These are phyloP conservation scores for Eucalyptus polyanthemos DNA, from an alignment of 345 rosid genomes.

Conservation along the genomic window DNA sequence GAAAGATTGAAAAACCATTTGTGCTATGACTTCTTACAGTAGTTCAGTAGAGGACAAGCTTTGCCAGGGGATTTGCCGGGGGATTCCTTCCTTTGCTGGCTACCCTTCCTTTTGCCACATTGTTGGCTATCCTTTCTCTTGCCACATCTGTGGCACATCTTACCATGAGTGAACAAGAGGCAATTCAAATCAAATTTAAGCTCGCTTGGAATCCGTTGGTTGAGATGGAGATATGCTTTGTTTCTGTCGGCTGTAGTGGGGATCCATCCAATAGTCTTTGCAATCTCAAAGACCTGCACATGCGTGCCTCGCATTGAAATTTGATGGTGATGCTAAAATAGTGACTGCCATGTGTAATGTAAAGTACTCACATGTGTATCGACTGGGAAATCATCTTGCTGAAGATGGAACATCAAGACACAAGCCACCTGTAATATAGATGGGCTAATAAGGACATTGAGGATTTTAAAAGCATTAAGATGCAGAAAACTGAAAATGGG, in stretches of 20 bases:
- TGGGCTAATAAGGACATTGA: neutral
- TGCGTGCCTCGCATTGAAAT: neutral
- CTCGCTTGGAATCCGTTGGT: constrained; percentile 55
- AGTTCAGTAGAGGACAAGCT: constrained; percentile 1
- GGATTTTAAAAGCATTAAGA: neutral
- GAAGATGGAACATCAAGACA: constrained; percentile 81
- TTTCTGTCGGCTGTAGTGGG: constrained; percentile 66
- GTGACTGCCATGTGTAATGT: neutral
- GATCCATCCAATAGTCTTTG: constrained; percentile 83
- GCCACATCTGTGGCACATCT: constrained; percentile 58
- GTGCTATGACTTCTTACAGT: neutral
- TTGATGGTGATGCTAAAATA: neutral
- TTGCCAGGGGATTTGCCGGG: neutral
- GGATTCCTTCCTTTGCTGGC: neutral
- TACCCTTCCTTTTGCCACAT: neutral
- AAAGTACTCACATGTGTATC: constrained; percentile 77
- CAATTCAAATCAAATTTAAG: constrained; percentile 88
- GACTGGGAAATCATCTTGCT: constrained; percentile 86
- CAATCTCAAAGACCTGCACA: constrained; percentile 76
- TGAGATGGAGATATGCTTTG: constrained; percentile 69
- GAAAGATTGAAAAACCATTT: neutral
- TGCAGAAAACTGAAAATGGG: neutral
- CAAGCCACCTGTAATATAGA: constrained; percentile 57
- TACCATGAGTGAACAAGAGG: constrained; percentile 73
- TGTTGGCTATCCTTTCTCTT: constrained; percentile 20